Conservation (phyloP, 2,329 filamentous ascomycete species). For the Hymenoscyphus repandus region DNA sequence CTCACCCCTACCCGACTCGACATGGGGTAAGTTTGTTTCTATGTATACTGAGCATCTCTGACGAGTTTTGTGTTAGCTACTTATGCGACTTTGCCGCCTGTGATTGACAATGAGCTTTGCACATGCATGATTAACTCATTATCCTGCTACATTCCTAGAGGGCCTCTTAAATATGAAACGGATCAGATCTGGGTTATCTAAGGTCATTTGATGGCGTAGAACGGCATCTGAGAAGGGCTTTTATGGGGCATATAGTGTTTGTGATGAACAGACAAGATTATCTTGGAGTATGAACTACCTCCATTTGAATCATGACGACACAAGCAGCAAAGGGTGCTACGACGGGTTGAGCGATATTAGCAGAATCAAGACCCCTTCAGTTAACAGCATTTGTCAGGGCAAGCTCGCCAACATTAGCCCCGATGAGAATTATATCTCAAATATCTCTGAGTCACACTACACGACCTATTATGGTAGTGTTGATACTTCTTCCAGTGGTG, state of each 20-base stretch:
- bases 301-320: neutral
- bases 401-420: neutral
- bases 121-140: neutral
- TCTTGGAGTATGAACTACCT: neutral
- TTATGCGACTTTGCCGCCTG: neutral
- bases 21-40: neutral
- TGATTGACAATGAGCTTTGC: neutral
- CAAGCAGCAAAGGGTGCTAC: neutral
- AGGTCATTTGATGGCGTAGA: neutral
- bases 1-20: no score
- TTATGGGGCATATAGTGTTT: neutral
- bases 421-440: neutral
- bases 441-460: neutral
- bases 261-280: neutral
- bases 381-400: neutral
- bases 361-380: neutral
- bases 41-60: neutral
- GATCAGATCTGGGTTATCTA: no score
- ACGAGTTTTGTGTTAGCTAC: neutral
- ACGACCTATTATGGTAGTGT: neutral
- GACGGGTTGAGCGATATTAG: neutral
- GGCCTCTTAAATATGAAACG: no score
- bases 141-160: neutral
- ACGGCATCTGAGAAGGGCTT: neutral
- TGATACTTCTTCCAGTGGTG: neutral